Base-by-base conservation (phyloP, 768 basidiomycete species). In the Cyclocybe cylindracea region DNA sequence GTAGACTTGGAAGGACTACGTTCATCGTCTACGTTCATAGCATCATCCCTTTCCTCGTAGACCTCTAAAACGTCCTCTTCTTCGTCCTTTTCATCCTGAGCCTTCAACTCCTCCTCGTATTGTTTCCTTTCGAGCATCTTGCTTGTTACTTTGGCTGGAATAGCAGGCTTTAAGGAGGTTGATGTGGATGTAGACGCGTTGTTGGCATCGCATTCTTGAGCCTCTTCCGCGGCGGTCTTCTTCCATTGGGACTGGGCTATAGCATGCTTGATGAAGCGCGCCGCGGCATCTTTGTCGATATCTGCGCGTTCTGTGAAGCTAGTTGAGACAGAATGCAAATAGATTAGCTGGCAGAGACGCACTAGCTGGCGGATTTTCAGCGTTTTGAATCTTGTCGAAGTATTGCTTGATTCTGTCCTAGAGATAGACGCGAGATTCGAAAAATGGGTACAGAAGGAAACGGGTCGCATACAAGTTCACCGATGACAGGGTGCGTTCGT, bases 191-290 rank as follows among this genome's bases (percentile, higher is more conserved):
- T 45, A 7, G 50, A 31, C 10, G 38, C 13, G 35, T 44, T 36
- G 41, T 47, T 44, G 14, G 46, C 51, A 7, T 43, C 53, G 10
- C 55, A 36, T 1, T 52, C 58, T 51, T 67, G 62, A 11, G 58
- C 61, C 39, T 69, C 71, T 43, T 76, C 69, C 5, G 65, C 64
- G 7, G 74, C 54, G 1, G 68, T 63, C 45, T 70, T 67, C 35
- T 61, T 66, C 53, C 71, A 61, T 57, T 78, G 76, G 10, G 80
- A 82, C 66, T 86, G 86, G 1, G 86, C 71, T 39, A 92, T 90
- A 29, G 90, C 89, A 64, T 89, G 79, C 67, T 86, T 89, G 66
- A 94, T 94, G 69, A 94, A 94, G 31, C 92, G 83, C 39, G 74
- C 72, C 1, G 91, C 91, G 10, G 89, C 91, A 18, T 73, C 83